A percentile compares a stretch with the other conserved stretches of the same genome.
phyloP scores from a whole-genome alignment of 352 stramenopile genomes.

The Globisporangium nodosum region DNA sequence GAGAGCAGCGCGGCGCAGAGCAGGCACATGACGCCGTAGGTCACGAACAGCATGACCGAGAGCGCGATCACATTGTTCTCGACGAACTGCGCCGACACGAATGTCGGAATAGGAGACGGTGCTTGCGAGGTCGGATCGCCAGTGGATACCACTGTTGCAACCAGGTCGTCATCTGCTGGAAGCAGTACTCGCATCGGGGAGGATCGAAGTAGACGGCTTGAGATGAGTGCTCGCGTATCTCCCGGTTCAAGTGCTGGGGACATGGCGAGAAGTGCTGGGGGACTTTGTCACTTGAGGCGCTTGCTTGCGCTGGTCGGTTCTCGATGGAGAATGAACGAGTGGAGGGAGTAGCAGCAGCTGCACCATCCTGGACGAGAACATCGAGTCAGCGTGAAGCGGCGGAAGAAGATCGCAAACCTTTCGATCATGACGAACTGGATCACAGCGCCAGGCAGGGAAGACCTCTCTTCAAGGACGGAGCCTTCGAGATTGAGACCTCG shows the following conservation, averaged over 20 bases:
- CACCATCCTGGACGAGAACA: neutral
- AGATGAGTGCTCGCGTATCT: neutral
- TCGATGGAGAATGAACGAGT: neutral
- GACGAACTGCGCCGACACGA: conserved; percentile 8
- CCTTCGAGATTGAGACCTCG: too few species aligned
- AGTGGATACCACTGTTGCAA: neutral
- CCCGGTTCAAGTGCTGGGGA: neutral
- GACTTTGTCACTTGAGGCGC: neutral
- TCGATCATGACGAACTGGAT: too few species aligned
- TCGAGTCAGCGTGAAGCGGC: neutral
- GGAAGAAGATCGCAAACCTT: neutral
- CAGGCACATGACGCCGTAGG: conserved; percentile 27
- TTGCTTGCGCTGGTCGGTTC: neutral
- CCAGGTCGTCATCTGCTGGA: neutral
- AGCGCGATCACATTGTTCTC: conserved; percentile 11
- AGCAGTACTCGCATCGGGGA: neutral
- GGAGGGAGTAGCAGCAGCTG: neutral
- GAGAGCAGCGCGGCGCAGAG: conserved; percentile 31
- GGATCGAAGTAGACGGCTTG: neutral
- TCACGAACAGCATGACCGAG: conserved; percentile 9
- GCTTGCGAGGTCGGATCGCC: neutral
- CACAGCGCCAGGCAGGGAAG: too few species aligned
- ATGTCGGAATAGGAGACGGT: neutral
- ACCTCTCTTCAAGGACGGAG: too few species aligned
- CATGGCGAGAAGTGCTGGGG: too few species aligned